Percentiles rank a stretch among this genome's conserved stretches.
These are phyloP conservation scores for Cyberlindnera americana DNA, from an alignment of 805 yeast genomes.

Conservation along the genomic window DNA sequence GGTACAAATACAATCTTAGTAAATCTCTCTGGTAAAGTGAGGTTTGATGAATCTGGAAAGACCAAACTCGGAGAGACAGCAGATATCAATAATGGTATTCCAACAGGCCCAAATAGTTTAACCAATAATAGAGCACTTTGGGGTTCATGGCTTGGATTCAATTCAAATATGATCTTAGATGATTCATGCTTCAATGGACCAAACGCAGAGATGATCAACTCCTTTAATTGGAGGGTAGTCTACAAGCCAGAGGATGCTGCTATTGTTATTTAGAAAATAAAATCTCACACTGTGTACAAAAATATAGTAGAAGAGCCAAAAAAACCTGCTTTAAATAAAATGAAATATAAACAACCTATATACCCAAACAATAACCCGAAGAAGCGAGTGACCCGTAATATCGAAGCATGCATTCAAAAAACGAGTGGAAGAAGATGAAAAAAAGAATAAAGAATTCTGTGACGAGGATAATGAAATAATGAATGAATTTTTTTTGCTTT, in stretches of 20 bases:
- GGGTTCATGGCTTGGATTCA: conserved; percentile 72
- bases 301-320: too few species aligned
- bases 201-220: conserved; percentile 47
- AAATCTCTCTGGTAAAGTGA: conserved; percentile 53
- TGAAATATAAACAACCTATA: not conserved
- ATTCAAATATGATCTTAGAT: conserved; percentile 56
- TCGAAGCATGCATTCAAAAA: too few species aligned
- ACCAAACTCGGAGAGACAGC: conserved; percentile 64
- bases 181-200: conserved; percentile 38
- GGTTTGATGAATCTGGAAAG: conserved; percentile 73
- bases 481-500: not conserved
- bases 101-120: conserved; percentile 3
- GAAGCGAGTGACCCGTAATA: not conserved
- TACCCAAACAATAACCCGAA: not conserved
- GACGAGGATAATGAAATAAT: not conserved
- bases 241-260: conserved; percentile 55
- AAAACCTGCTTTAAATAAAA: too few species aligned
- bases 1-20: conserved; percentile 55
- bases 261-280: conserved; percentile 19
- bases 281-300: too few species aligned
- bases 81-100: conserved; percentile 34
- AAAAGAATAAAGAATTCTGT: too few species aligned
- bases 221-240: conserved; percentile 64
- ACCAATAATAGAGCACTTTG: conserved; percentile 31
- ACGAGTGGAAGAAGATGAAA: not conserved